Conservation (phyloP, 176 grass and related monocot genomes). For the Phoenix dactylifera region DNA sequence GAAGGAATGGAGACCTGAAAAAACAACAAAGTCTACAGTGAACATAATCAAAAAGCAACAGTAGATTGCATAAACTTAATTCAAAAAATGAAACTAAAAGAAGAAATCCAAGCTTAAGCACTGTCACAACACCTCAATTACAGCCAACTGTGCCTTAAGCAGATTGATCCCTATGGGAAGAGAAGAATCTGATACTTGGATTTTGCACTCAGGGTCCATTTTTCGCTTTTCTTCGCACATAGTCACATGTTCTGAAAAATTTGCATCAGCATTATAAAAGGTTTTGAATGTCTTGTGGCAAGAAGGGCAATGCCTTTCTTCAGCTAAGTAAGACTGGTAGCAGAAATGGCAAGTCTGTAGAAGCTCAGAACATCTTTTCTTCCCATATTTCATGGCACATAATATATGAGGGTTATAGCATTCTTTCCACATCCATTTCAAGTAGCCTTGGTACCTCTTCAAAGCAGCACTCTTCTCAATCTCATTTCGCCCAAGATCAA, state of each 20-base stretch:
- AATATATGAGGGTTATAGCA: conserved; percentile 33
- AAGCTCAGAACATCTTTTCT: conserved; percentile 53
- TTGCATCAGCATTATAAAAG: conserved; percentile 29
- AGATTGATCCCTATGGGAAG: conserved; percentile 61
- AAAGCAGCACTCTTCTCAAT: conserved; percentile 53
- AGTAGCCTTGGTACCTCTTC: conserved; percentile 44
- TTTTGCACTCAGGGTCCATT: conserved; percentile 49
- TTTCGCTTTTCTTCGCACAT: conserved; percentile 58
- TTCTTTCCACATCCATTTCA: conserved; percentile 86
- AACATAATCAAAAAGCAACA: conserved; percentile 1
- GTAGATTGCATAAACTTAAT: not conserved
- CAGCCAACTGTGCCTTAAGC: conserved; percentile 56
- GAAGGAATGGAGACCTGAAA: conserved; percentile 68
- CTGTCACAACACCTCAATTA: conserved; percentile 48
- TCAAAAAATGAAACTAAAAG: conserved; percentile 16
- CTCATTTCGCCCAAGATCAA: conserved; percentile 58
- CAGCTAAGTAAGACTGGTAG: conserved; percentile 53
- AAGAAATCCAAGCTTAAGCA: conserved; percentile 20
- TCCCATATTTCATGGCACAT: conserved; percentile 46
- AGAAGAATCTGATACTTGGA: conserved; percentile 39
- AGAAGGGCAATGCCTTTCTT: conserved; percentile 70
- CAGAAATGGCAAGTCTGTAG: conserved; percentile 55
- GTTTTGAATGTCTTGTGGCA: conserved; percentile 79
- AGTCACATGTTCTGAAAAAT: conserved; percentile 49
- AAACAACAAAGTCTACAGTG: not conserved